Conservation (phyloP, 148 eudicot genomes). For the Gaultheria prostrata region DNA sequence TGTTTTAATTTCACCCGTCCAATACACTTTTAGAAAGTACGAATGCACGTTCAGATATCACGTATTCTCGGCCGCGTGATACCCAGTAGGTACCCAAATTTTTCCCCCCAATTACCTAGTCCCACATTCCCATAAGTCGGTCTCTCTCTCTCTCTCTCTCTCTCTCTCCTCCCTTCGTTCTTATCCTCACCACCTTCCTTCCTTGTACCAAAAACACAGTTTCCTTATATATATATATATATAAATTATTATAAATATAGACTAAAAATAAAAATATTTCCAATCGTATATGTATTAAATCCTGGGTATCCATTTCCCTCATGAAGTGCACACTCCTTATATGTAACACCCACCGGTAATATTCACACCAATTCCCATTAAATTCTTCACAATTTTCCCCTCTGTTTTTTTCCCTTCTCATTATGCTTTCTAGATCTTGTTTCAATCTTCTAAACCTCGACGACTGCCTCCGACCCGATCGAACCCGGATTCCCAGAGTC, state of each 20-base stretch:
- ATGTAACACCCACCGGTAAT: conserved; percentile 20
- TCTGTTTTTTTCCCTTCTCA: not conserved
- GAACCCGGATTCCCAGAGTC: conserved; percentile 29
- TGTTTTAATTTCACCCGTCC: too few species aligned
- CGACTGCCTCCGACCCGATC: conserved; percentile 28
- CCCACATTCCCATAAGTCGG: conserved; percentile 26
- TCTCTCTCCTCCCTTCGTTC: conserved; percentile 24
- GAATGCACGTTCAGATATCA: too few species aligned
- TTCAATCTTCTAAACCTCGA: conserved; percentile 39
- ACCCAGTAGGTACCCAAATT: too few species aligned
- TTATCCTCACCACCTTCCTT: conserved; percentile 35
- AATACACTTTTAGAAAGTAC: too few species aligned
- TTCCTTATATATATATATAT: not conserved
- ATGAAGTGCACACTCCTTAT: not conserved
- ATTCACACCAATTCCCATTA: not conserved
- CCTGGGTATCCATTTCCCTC: not conserved
- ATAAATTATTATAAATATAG: too few species aligned
- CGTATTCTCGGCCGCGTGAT: too few species aligned
- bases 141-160: conserved; percentile 1
- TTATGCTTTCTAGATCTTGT: conserved; percentile 32
- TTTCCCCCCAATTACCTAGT: conserved; percentile 13
- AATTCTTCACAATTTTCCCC: not conserved
- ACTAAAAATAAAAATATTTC: too few species aligned
- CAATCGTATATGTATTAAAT: too few species aligned
- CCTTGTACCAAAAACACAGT: not conserved